Conservation (phyloP, 345 rosid genomes). For the Erucastrum elatum region DNA sequence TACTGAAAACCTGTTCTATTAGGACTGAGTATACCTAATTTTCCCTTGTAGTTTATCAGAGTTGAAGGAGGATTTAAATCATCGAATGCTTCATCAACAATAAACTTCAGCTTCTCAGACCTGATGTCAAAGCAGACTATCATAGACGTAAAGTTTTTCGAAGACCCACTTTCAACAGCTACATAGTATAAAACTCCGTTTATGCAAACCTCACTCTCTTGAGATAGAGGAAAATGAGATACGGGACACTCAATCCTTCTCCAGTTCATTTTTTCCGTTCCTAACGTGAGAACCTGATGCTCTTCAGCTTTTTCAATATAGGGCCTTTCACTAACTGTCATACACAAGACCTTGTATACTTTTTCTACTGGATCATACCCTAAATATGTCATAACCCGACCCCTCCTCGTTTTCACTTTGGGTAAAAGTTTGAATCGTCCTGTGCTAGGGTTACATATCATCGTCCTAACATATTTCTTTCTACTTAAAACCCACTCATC, state of each 20-base stretch:
- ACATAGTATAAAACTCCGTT: neutral
- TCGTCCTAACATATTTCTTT: neutral
- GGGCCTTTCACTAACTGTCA: neutral
- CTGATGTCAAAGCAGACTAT: constrained; percentile 4
- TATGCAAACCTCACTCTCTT: neutral
- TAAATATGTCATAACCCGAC: neutral
- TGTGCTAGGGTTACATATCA: constrained; percentile 20
- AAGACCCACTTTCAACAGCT: neutral
- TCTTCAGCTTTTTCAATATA: neutral
- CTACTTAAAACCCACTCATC: neutral
- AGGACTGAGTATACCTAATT: neutral
- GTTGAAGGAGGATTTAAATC: neutral
- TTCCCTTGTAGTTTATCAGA: neutral
- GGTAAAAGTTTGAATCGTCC: neutral
- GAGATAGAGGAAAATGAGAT: neutral
- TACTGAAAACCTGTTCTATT: neutral
- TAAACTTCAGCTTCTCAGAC: neutral
- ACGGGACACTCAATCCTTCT: neutral
- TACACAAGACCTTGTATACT: constrained; percentile 1
- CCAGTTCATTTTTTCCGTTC: neutral
- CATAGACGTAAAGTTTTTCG: neutral
- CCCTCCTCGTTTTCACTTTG: constrained; percentile 8
- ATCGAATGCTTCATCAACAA: neutral
- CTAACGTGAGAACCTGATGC: constrained; percentile 10
- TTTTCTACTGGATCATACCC: constrained; percentile 2